Evolutionary conservation across 495 filamentous ascomycete genomes (phyloP), one percentile per base, ranked within the genome.

Genomic region (Penicillium steckii): DNA sequence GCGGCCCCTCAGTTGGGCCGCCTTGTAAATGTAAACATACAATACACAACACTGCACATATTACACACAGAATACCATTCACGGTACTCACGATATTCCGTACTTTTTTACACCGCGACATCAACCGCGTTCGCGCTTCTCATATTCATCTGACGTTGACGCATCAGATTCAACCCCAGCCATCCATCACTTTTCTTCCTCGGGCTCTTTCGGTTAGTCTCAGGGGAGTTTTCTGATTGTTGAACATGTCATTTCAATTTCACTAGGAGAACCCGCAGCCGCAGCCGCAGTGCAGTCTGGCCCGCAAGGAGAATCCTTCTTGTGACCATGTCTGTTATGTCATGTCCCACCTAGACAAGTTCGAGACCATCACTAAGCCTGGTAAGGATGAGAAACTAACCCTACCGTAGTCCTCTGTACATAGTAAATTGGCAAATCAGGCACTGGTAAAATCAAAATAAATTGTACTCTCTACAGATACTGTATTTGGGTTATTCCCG

Each of bases 281-380:
- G 10, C 22, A 49, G 49, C 44, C 44, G 32, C 10, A 40, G 44
- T 24, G 2, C 44, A 35, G 41, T 29, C 18, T 44, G 24, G 38
- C 47, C 38, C 50, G 59, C 59, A 66, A 58, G 62, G 62, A 60
- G 60, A 26, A 44, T 57, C 56, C 49, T 48, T 40, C 40, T 32
- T 23, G 43, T 13, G 8, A 7, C 6, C 24, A 52, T 53, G 51
- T 54, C 52, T 37, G 41, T 55, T 57, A 60, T 62, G 62, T 65
- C 62, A 65, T 62, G 62, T 62, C 53, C 62, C 46, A 65, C 62
- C 7, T 57, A 19, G 33, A 37, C 3, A 18, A n/a, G 33, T 8
- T n/a, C 33, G 26, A 27, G 26, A 27, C 26, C 26, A n/a, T n/a
- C n/a, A n/a, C n/a, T n/a, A n/a, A n/a, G n/a, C n/a, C n/a, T n/a